Base-by-base conservation (phyloP, 352 stramenopile species). In the Halophytophthora batemanensis region DNA sequence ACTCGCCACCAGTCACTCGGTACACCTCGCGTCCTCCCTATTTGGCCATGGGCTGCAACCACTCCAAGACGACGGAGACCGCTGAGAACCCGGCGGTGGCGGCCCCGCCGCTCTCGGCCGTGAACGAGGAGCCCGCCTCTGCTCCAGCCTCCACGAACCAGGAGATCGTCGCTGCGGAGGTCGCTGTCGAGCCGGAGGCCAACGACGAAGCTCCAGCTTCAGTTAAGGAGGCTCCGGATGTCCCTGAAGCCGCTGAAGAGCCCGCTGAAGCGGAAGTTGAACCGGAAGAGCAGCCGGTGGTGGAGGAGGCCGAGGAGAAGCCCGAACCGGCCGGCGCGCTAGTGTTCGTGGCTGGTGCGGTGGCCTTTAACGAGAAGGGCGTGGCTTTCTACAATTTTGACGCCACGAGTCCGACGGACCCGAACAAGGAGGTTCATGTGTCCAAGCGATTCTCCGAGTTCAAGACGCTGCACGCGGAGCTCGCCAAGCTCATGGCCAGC, bases 381-480 rank as follows among this genome's bases (percentile, higher is more conserved):
- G 59, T 86, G 10, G 74, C 70, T 13, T 86, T 71, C 51, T 87
- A 87, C 77, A 77, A 78, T 48, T 86, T 80, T 46, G 64, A 76
- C 49, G 69, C 60, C 40, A 66, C 40, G 3, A 71, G 79, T 53
- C 58, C 64, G 22, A 44, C 66, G 6, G 64, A 82, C 44, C 69
- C 71, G 12, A 69, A 55, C 33, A 61, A 72, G 51, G 66, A 82
- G 14, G 21, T 76, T 2, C 67, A 71, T 50, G 53, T 87, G 33
- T 73, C 67, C 37, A 90, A 90, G 56, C 75, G 80, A 22, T 90
- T 77, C 63, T 88, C 79, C 50, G 77, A 90, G 60, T 88, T 90
- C 61, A 90, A 87, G 60, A 33, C 61, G 8, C 68, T 90, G 39
- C 66, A 88, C 55, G 58, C 46, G 1, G 52, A 77, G 43, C 56